Conservation (phyloP, 345 rosid genomes). For the Schrenkiella parvula region DNA sequence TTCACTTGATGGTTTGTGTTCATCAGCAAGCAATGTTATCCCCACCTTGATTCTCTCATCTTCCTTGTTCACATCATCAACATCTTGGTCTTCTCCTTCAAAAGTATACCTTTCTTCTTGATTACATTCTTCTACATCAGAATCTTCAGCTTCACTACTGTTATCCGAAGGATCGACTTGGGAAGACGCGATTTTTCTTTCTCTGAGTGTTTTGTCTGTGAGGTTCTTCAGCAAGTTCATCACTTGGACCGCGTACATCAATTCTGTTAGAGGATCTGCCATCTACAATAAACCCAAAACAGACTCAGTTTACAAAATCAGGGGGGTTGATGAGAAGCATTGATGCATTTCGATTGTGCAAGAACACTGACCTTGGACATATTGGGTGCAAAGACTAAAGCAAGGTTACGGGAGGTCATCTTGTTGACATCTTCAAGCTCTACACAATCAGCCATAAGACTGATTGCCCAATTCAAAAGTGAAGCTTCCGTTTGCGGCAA, state of each 20-base stretch:
- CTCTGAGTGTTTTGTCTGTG: conserved; percentile 47
- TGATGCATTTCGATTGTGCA: neutral
- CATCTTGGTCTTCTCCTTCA: conserved; percentile 33
- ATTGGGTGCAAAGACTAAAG: conserved; percentile 92
- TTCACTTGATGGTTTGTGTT: neutral
- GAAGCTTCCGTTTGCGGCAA: conserved; percentile 82
- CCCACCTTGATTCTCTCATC: neutral
- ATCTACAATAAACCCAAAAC: conserved; percentile 48
- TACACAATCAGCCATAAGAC: conserved; percentile 84
- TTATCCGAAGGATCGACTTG: conserved; percentile 43
- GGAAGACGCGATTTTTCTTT: conserved; percentile 41
- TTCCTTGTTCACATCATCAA: conserved; percentile 6
- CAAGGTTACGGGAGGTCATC: conserved; percentile 88
- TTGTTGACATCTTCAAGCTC: conserved; percentile 72
- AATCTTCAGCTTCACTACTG: conserved; percentile 20
- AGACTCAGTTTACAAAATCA: neutral
- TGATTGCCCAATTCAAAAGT: conserved; percentile 72
- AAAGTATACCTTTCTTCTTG: neutral
- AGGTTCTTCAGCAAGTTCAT: conserved; percentile 88
- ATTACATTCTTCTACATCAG: neutral
- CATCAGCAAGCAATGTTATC: neutral
- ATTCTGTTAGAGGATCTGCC: conserved; percentile 85
- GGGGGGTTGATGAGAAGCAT: neutral
- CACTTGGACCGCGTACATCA: conserved; percentile 92
- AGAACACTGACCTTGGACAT: conserved; percentile 68